A percentile compares a stretch with the other conserved stretches of the same genome.
phyloP scores from a whole-genome alignment of 257 asterid genomes.

The Salvia splendens region DNA sequence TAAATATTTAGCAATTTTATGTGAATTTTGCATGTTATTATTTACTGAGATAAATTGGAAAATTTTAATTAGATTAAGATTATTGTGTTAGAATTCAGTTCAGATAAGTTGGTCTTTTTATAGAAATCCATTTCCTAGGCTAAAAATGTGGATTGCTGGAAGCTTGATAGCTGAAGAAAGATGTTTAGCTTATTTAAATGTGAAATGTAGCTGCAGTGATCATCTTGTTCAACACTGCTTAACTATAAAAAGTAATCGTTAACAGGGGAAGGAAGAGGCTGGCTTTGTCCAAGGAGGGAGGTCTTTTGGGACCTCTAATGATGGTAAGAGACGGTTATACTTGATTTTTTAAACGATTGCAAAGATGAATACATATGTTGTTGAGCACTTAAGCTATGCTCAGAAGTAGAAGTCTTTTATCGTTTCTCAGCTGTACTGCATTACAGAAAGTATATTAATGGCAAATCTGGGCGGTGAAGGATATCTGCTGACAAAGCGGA shows the following conservation, averaged over 20 bases:
- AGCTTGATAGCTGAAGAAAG: conserved; percentile 18
- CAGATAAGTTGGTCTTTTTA: background rate
- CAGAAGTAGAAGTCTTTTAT: conserved; percentile 12
- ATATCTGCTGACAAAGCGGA: conserved; percentile 29
- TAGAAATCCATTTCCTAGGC: background rate
- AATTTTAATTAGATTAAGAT: conserved; percentile 6
- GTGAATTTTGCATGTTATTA: background rate
- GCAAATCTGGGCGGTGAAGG: conserved; percentile 40
- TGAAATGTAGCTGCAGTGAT: conserved; percentile 1
- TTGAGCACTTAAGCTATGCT: background rate
- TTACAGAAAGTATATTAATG: conserved; percentile 14
- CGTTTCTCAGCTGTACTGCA: background rate
- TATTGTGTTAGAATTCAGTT: background rate
- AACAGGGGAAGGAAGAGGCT: conserved; percentile 45
- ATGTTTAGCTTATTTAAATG: conserved; percentile 20
- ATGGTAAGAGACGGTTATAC: conserved; percentile 34
- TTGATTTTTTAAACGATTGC: conserved; percentile 5
- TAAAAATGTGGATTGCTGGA: conserved; percentile 7
- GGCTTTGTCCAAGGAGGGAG: conserved; percentile 33
- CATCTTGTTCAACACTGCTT: conserved; percentile 8
- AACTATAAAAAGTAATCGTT: conserved; percentile 26
- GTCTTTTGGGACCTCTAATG: conserved; percentile 40
- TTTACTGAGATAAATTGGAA: background rate
- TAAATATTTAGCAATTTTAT: background rate
- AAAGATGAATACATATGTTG: background rate